Evolutionary conservation across 2,329 filamentous ascomycete species (phyloP).

Genomic region (Aspergillus latus): DNA sequence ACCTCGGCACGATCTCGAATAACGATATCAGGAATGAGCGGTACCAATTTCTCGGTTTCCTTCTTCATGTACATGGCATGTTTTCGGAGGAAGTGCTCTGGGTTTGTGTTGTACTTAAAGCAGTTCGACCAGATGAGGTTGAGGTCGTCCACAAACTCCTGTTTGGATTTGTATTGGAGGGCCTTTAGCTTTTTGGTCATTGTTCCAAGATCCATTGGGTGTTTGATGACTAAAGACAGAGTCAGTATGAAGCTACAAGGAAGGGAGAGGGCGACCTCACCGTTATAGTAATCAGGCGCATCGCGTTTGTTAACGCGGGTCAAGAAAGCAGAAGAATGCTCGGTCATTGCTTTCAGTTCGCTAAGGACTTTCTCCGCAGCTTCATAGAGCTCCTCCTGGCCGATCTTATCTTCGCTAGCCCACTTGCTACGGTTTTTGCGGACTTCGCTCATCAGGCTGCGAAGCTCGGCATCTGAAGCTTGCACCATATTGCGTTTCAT

Average conservation of each 20-base stretch:
- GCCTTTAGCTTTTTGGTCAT: slow-evolving; percentile 98
- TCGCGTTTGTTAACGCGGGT: slow-evolving; percentile 95
- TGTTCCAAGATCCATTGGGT: slow-evolving; percentile 93
- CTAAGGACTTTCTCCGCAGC: slow-evolving; percentile 94
- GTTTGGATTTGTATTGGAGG: slow-evolving; percentile 79
- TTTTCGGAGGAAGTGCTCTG: slow-evolving; percentile 80
- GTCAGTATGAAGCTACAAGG: slow-evolving; percentile 21
- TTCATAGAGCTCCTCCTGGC: slow-evolving; percentile 97
- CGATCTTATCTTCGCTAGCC: slow-evolving; percentile 96
- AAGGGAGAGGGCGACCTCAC: slow-evolving; percentile 54
- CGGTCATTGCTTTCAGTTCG: slow-evolving; percentile 93
- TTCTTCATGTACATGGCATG: slow-evolving; percentile 97
- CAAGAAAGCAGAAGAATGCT: slow-evolving; percentile 94
- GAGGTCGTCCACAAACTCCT: slow-evolving; percentile 89
- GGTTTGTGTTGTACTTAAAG: slow-evolving; percentile 89
- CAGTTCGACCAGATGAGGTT: slow-evolving; percentile 98
- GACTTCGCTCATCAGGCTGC: slow-evolving; percentile 93
- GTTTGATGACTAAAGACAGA: slow-evolving; percentile 72
- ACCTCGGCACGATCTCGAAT: slow-evolving; percentile 92
- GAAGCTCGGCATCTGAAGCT: slow-evolving; percentile 88
- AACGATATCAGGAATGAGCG: slow-evolving; percentile 87
- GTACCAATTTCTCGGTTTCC: slow-evolving; percentile 94
- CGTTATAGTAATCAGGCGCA: slow-evolving; percentile 88
- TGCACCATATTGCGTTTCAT: slow-evolving; percentile 85
- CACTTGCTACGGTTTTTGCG: slow-evolving; percentile 98